Base-by-base conservation (phyloP, 2,329 filamentous ascomycete species). In the Diaporthe capsici region DNA sequence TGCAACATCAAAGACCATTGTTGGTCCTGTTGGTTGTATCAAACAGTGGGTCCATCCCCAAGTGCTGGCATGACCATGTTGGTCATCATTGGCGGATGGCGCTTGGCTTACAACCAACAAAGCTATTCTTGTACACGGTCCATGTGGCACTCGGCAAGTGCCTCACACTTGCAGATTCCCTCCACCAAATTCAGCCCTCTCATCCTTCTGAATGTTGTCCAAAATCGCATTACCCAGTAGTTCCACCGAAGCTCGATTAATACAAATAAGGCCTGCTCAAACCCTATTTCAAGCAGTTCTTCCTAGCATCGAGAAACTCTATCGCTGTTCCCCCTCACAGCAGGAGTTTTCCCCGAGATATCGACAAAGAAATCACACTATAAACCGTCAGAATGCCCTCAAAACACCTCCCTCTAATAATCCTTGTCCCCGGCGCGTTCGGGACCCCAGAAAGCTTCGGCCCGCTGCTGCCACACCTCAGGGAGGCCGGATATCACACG, bases 401-500 rank as follows among this genome's bases (percentile, higher is more conserved):
- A 13, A 28, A 28, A 9, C 22, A 20, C 34, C n/a, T 13, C 2
- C 72, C 72, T n/a, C 1, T 42, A 1, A 68, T 74, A 6, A 12
- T 74, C 37, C 49, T 74, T 15, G 61, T 74, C 8, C 72, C 72
- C 31, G 72, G 72, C 17, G 72, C 72, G 13, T 74, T 74, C 28
- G 72, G 72, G 2, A 51, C 61, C n/a, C 72, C 72, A 1, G 72
- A 53, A 3, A 49, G 61, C 3, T 74, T 25, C 42, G 28, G 51
- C 31, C 65, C 65, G 15, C 72, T 74, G 3, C 6, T 78, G 3
- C 77, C 79, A 17, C 72, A 77, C 67, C 76, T 81, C 3, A 25
- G 67, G 17, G 71, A 75, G 28, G 77, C 76, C 7, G 78, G 76
- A 17, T 70, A 79, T 15, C 22, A 71, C 1, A 80, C 79, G 1